Base-by-base conservation (phyloP, 768 basidiomycete species). In the Stropharia rugosoannulata region DNA sequence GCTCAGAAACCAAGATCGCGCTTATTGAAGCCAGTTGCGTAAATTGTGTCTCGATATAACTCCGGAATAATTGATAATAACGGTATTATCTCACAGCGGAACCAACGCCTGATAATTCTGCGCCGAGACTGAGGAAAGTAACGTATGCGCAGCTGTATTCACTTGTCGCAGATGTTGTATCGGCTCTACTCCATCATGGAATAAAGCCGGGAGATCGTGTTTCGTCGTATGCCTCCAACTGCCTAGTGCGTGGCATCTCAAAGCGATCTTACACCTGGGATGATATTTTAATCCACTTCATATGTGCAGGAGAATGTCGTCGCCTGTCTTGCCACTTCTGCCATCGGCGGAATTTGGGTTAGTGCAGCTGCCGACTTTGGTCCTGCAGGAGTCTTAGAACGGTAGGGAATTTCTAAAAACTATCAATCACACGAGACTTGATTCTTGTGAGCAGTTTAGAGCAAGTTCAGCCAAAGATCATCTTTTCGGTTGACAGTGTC, bases 361-460 rank as follows among this genome's bases (percentile, higher is more conserved):
- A 85, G 84, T 63, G 89, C 88, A 12, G 88, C 90, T 15, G 84
- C 89, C 13, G 90, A 93, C 69, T 92, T 93, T 69, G 90, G 87
- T n/a, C 74, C 87, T 16, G 80, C 84, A 58, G 90, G 90, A 9
- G 87, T 90, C 2, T 72, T 87, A 41, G 89, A 93, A 70, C 79
- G 91, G 79, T 85, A 62, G 56, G 70, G 63, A 19, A n/a, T 32
- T 54, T 40, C 35, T 29, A 44, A 42, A 29, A 12, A 54, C 44
- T 44, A 32, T 45, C 18, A 55, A 37, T 42, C 46, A 54, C 39
- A 36, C 52, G 35, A 43, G 39, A 56, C 50, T 22, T 47, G 43
- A 44, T 39, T 44, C 42, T 40, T 44, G 39, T 36, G n/a, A 42
- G 29, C 18, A 88, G 85, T 42, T 84, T 93, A 57, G 85, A 89